phyloP scores from a whole-genome alignment of 2,329 filamentous ascomycete species.

The Lecanicillium sp. region DNA sequence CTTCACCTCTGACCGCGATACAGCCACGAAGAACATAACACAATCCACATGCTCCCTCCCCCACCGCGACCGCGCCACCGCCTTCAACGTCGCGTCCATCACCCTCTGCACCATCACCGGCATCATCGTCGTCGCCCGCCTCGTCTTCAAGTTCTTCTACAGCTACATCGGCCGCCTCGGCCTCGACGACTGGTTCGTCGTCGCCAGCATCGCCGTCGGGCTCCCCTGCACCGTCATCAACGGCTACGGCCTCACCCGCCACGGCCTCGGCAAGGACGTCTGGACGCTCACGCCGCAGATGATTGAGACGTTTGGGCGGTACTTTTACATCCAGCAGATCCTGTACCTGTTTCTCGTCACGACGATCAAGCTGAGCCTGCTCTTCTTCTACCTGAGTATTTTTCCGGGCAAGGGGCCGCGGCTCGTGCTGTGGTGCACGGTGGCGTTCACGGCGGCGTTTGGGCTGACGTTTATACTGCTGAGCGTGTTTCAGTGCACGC shows the following conservation, averaged over 20 bases:
- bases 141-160: constrained; percentile 31
- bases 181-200: constrained; percentile 33
- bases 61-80: constrained; percentile 26
- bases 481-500: constrained; percentile 45
- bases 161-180: constrained; percentile 28
- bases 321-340: constrained; percentile 37
- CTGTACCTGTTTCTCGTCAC: constrained; percentile 42
- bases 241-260: constrained; percentile 24
- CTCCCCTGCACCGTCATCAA: constrained; percentile 28
- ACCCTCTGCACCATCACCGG: constrained; percentile 29
- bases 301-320: constrained; percentile 38
- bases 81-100: constrained; percentile 30
- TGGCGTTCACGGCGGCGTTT: constrained; percentile 33
- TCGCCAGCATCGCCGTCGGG: constrained; percentile 22
- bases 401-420: constrained; percentile 38
- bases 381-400: constrained; percentile 51
- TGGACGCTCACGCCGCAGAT: constrained; percentile 39
- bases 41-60: constrained; percentile 23
- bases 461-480: constrained; percentile 38
- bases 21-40: constrained; percentile 18
- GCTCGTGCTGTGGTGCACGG: constrained; percentile 35
- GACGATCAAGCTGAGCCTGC: constrained; percentile 44
- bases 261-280: constrained; percentile 45
- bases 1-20: neutral
- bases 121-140: constrained; percentile 36